Base-by-base conservation (phyloP, 1,284 basidiomycete species). In the Ustilago shanxiensis region DNA sequence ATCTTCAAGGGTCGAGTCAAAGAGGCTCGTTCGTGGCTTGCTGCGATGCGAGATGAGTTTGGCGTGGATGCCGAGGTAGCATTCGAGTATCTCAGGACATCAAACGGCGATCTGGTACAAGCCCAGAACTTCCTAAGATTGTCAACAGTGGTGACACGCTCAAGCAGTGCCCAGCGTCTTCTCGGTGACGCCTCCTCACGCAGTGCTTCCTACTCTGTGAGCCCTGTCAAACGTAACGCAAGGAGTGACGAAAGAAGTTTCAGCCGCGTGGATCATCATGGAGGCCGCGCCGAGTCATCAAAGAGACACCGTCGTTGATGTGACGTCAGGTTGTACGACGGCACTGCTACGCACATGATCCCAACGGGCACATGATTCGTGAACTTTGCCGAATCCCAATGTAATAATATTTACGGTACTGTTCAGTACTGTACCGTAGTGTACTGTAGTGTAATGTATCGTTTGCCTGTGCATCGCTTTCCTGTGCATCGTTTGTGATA, bases 51-150 rank as follows among this genome's bases (percentile, higher is more conserved):
- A 5, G 50, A 65, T 13, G 31, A 31, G 1, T 76, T 61, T 39
- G 68, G 51, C 22, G 65, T 68, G n/a, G 61, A 68, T 18, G 58
- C 54, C 11, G 44, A 49, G 0, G 60, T 76, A 9, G 73, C 68
- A 1, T 66, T 66, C 50, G 68, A 76, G 18, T 76, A 71, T 52
- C 41, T 76, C 68, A 76, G 71, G 53, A 72, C 68, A 3, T 63
- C 73, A 9, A 47, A 55, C 20, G 73, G 73, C 24, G 61, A 71
- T 29, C 64, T 76, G 37, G 59, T 52, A 20, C 63, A 71, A 24
- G 73, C 73, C 14, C 65, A 76, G 49, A 61, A 33, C 2, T 76
- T 61, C 58, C 58, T 76, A 14, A 61, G 49, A 16, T 51, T 75
- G 14, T 66, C 71, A 4, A 13, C 39, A 8, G 35, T 20, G 11